These are phyloP conservation scores for Podosphaera aphanis DNA, from an alignment of 2,329 filamentous ascomycete genomes.

Conservation along the genomic window DNA sequence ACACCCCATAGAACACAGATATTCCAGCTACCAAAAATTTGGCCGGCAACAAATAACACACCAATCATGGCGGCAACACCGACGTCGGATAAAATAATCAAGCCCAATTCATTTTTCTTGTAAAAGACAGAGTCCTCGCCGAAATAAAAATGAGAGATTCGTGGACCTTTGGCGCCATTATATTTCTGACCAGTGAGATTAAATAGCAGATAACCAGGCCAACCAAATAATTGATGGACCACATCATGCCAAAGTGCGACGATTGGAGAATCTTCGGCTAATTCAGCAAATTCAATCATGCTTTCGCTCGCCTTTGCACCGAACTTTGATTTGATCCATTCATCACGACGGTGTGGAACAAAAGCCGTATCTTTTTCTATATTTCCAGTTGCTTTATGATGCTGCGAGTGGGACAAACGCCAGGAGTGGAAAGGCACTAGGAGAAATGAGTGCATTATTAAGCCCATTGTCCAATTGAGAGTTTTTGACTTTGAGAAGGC, in stretches of 20 bases:
- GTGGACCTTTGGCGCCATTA: slow-evolving; percentile 11
- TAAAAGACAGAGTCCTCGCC: slow-evolving; percentile 38
- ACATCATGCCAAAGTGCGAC: slow-evolving; percentile 29
- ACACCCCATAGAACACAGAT: slow-evolving; percentile 35
- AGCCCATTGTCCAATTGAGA: slow-evolving; percentile 40
- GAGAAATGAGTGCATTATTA: slow-evolving; percentile 39
- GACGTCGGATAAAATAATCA: slow-evolving; percentile 34
- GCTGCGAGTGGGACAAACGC: slow-evolving; percentile 46
- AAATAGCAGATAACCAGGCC: slow-evolving; percentile 38
- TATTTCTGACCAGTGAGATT: slow-evolving; percentile 21
- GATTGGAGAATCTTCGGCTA: slow-evolving; percentile 40
- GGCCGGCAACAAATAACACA: slow-evolving; percentile 27
- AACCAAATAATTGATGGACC: slow-evolving; percentile 39
- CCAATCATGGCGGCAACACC: slow-evolving; percentile 29
- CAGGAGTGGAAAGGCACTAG: slow-evolving; percentile 50
- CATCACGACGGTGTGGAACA: slow-evolving; percentile 25
- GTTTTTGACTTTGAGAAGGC: slow-evolving; percentile 35
- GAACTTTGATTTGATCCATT: slow-evolving; percentile 13
- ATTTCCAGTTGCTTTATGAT: slow-evolving; percentile 45
- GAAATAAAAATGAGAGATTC: slow-evolving; percentile 26
- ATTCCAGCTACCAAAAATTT: slow-evolving; percentile 30
- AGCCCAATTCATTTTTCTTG: slow-evolving; percentile 29
- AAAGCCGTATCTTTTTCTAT: slow-evolving; percentile 45
- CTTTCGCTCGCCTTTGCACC: slow-evolving; percentile 11
- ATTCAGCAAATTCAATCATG: slow-evolving; percentile 22